Conservation (phyloP, 352 stramenopile genomes). For the Phytophthora quininea region DNA sequence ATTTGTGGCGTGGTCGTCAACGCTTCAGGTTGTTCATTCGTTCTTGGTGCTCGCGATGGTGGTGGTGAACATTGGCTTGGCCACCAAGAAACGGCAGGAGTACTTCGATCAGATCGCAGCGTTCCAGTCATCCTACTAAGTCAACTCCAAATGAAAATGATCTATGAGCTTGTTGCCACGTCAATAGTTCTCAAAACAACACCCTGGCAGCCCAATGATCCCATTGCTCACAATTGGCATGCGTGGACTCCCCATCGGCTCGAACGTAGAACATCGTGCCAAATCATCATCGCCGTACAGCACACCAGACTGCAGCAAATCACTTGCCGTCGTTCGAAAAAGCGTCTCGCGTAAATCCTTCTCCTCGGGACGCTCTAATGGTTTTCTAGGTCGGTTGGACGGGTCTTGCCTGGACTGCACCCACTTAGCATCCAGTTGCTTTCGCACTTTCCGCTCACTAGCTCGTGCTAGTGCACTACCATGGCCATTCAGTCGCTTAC, state of each 20-base stretch:
- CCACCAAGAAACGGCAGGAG: slow-evolving; percentile 34
- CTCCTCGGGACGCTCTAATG: slow-evolving; percentile 59
- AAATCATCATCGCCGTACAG: slow-evolving; percentile 51
- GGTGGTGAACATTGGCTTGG: slow-evolving; percentile 30
- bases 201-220: slow-evolving; percentile 54
- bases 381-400: slow-evolving; percentile 49
- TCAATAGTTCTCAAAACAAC: slow-evolving; percentile 57
- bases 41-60: slow-evolving; percentile 39
- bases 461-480: slow-evolving; percentile 44
- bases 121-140: slow-evolving; percentile 47
- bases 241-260: slow-evolving; percentile 11
- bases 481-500: slow-evolving; percentile 5
- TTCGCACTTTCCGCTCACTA: slow-evolving; percentile 62
- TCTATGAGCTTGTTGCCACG: too few species aligned
- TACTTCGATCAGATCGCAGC: slow-evolving; percentile 36
- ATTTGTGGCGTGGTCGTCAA: slow-evolving; percentile 37
- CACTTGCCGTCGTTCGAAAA: slow-evolving; percentile 33
- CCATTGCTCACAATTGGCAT: slow-evolving; percentile 42
- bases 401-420: slow-evolving; percentile 57
- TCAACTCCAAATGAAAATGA: not conserved
- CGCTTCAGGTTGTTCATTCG: slow-evolving; percentile 43
- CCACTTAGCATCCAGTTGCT: slow-evolving; percentile 73
- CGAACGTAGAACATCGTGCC: slow-evolving; percentile 30
- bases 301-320: slow-evolving; percentile 45
- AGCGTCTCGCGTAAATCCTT: slow-evolving; percentile 53